These are phyloP conservation scores for Colletotrichum gloeosporioides DNA, from an alignment of 2,329 filamentous ascomycete genomes.

Conservation along the genomic window DNA sequence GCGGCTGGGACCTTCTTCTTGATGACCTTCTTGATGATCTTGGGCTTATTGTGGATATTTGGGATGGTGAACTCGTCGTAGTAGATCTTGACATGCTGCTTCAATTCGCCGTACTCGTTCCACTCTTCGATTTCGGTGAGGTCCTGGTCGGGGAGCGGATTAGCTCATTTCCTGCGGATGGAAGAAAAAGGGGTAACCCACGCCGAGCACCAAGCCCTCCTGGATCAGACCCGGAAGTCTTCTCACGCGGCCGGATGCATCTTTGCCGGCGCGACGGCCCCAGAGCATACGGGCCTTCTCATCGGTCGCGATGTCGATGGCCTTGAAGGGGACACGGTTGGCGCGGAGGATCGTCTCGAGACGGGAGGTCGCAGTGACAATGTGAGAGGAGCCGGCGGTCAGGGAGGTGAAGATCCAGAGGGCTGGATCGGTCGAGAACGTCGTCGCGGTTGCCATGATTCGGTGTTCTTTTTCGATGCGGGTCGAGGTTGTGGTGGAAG, in stretches of 20 bases:
- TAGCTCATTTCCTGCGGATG: background rate
- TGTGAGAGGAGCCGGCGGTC: slow-evolving; percentile 93
- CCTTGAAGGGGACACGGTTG: slow-evolving; percentile 93
- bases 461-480: background rate
- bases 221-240: slow-evolving; percentile 92
- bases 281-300: slow-evolving; percentile 88
- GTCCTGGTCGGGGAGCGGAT: slow-evolving; percentile 63
- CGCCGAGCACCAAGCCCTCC: slow-evolving; percentile 82
- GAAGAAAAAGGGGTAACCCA: slow-evolving; percentile 52
- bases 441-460: slow-evolving; percentile 30
- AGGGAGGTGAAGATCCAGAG: slow-evolving; percentile 97
- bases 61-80: slow-evolving; percentile 67
- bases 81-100: slow-evolving; percentile 78
- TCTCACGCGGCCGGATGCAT: slow-evolving; percentile 62
- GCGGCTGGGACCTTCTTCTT: slow-evolving; percentile 8
- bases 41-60: slow-evolving; percentile 57
- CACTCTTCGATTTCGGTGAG: slow-evolving; percentile 95
- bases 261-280: slow-evolving; percentile 81
- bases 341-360: slow-evolving; percentile 96
- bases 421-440: slow-evolving; percentile 66
- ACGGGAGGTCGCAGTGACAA: slow-evolving; percentile 93
- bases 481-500: background rate
- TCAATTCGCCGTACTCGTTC: slow-evolving; percentile 98
- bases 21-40: slow-evolving; percentile 20
- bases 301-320: slow-evolving; percentile 89